A percentile compares a stretch with the other conserved stretches of the same genome.
phyloP scores from a whole-genome alignment of 176 grass and related monocot genomes.

The Oryza australiensis region DNA sequence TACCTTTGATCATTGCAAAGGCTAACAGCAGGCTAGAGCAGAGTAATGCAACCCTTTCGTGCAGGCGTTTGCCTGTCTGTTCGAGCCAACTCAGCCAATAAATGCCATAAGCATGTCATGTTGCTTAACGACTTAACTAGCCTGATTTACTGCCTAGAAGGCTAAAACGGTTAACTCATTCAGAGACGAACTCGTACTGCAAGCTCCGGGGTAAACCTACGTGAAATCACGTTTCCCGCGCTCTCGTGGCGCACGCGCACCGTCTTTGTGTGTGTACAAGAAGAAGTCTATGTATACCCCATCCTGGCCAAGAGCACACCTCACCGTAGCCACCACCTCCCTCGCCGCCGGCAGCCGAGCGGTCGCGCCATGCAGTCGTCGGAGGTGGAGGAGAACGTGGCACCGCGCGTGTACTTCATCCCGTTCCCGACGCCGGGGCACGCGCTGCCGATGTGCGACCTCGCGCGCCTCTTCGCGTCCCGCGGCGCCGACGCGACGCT shows the following conservation, averaged over 20 bases:
- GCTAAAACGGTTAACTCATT: background rate
- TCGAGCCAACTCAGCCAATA: constrained; percentile 24
- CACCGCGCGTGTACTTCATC: constrained; percentile 57
- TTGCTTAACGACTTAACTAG: background rate
- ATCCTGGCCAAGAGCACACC: background rate
- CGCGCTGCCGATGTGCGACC: constrained; percentile 67
- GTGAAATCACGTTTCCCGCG: constrained; percentile 14
- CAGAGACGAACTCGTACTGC: background rate
- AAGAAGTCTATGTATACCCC: constrained; percentile 4
- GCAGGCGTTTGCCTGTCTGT: background rate
- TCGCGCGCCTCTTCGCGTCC: constrained; percentile 55
- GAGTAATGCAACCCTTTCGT: background rate
- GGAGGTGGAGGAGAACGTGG: background rate
- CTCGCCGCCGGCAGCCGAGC: background rate
- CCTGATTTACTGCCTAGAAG: background rate
- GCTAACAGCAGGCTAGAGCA: background rate
- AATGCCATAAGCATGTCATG: constrained; percentile 21
- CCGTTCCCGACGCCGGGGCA: constrained; percentile 66
- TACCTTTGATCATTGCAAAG: background rate
- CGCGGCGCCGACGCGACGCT: constrained; percentile 50
- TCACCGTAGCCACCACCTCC: background rate
- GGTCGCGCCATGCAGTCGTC: constrained; percentile 11
- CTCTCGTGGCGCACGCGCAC: background rate
- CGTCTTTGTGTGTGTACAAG: constrained; percentile 39
- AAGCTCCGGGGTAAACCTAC: background rate